Evolutionary conservation across 805 yeast species (phyloP), one percentile per base, ranked within the genome.

Genomic region (Dipodascus albidus): DNA sequence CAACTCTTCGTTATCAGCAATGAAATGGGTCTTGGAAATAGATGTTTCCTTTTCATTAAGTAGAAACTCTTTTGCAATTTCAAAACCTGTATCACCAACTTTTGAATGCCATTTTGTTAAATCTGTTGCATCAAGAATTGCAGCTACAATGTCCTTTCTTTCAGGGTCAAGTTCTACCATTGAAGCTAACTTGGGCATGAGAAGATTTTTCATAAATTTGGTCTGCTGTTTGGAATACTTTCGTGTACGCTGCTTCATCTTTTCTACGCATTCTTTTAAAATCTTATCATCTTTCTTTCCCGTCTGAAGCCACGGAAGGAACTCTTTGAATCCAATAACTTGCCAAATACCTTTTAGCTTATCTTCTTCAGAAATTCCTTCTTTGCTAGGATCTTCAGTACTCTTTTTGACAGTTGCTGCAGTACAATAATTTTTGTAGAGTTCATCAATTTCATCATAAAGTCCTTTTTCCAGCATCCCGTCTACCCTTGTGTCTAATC

Each of bases 251-350:
- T 79, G 69, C 64, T 91, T 90, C 98, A 93, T 93, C 33, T 79
- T 73, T 11, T 79, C 84, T 2, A 83, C 70, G 8, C 91, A 80
- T 2, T 68, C 71, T 2, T 64, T 52, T 76, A 75, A 15, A 59
- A 57, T 57, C 0, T 58, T 54, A 0, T 60, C 65, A 4, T 64
- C 54, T 14, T n/a, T 14, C 44, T 17, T 38, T 4, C 20, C 44
- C n/a, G 20, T 17, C 2, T 62, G 60, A 17, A 80, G 60, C 85
- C 85, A 87, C 1, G 95, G 91, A 38, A 87, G 63, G 63, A 88
- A 88, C 62, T 88, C 96, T 64, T 87, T 87, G 68, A 87, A 90
- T 0, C 98, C 98, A 62, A 91, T 87, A 1, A 86, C 96, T 68
- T 90, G 98, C 90, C 90, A 90, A 0, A 89, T 76, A 2, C 98